Evolutionary conservation across 1,139 yeast species (phyloP), one percentile per base, ranked within the genome.

Genomic region (Yamadazyma buinensis): DNA sequence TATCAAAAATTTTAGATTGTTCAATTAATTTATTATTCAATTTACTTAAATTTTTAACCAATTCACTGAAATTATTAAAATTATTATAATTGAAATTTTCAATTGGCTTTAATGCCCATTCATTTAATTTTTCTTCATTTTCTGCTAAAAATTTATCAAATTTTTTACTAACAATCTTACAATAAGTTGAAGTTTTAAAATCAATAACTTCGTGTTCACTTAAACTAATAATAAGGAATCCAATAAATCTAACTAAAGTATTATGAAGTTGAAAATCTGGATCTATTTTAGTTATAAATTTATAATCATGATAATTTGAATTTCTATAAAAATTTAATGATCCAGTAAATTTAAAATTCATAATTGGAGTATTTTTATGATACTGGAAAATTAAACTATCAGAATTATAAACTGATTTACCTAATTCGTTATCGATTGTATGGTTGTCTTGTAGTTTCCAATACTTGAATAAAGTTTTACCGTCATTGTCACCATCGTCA

Each of bases 201-300:
- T 62, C 61, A 7, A 64, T 59, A n/a, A 67, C 65, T 38, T 69
- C 75, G 37, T 61, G 70, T 35, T 69, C 75, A 38, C 68, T 56
- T 23, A 69, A 47, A 3, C 65, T 51, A 8, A 69, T 59, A 1
- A 55, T 52, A 26, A 69, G 42, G 20, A 69, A 46, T 3, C 75
- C 75, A 29, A 67, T 34, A 37, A 49, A 67, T 28, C 67, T 46
- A 19, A 67, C 59, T 41, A 69, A 51, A 57, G 63, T 61, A 0
- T 64, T 64, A 44, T 69, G 75, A 5, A 62, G 46, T 14, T 51
- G 35, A 28, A 60, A 49, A 23, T 57, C 54, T 15, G 51, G 48
- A 40, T 67, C 70, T 12, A 59, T 46, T 27, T 57, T 46, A 26
- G 53, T 43, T 12, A 66, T 40, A 73, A 72, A 67, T 23, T 62